Evolutionary conservation across 352 stramenopile species (phyloP), one percentile per base, ranked within the genome.

Genomic region (Achlya hypogyna): DNA sequence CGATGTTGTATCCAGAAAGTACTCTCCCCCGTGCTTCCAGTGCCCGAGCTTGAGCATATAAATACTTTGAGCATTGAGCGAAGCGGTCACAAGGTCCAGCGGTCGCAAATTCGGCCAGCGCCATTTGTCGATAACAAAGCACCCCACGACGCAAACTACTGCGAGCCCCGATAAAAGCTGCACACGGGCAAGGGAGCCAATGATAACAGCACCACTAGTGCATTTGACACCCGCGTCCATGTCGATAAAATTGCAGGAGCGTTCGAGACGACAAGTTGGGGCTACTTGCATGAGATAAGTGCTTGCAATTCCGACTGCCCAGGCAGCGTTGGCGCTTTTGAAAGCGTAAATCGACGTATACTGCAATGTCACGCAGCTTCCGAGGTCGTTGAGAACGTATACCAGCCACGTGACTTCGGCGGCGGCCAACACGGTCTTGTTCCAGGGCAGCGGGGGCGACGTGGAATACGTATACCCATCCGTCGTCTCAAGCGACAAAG

Each of bases 331-430:
- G 9, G 40, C 10, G 58, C 58, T 65, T 22, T 65, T 65, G 45
- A 12, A 25, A 5, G 58, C 58, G 28, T 65, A 65, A 14, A 51
- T 6, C 31, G 58, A 56, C 31, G 58, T 65, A 9, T 34, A 28
- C 10, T 65, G n/a, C 10, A 20, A 38, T 10, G 58, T 65, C 16
- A 58, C 29, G 38, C 28, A 65, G 29, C 58, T 65, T 5, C 38
- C 5, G 6, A n/a, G 27, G 22, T 65, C 58, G 45, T 65, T 65
- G n/a, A 65, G 29, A 25, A 65, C 58, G 23, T 53, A 65, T 10
- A 65, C 58, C 4, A 65, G 28, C 58, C 58, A 65, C 4, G 43
- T 51, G 5, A 65, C n/a, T 25, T 65, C 58, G 27, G 14, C 9
- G 14, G 35, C 43, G 10, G 5, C 58, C 6, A 65, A 29, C 22